A percentile compares a stretch with the other conserved stretches of the same genome.
Evolutionary conservation across 371 early-diverging fungal genomes (phyloP).

Genomic region (Mucor circinelloides): DNA sequence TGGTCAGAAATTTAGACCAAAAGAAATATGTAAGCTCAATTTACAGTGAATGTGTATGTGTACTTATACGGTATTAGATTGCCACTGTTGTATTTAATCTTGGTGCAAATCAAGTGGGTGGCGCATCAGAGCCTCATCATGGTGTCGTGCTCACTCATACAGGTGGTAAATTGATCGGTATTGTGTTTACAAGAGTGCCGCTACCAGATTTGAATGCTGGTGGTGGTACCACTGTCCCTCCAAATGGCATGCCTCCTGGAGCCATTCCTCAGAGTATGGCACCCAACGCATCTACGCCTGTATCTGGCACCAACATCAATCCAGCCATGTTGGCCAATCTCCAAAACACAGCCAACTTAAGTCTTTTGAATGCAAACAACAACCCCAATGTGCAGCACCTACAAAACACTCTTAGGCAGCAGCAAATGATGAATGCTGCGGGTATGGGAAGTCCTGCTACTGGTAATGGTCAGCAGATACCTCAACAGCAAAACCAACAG

Average conservation of each 20-base stretch:
- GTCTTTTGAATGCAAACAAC: slow-evolving; percentile 19
- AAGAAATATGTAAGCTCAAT: slow-evolving; percentile 51
- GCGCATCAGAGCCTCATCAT: slow-evolving; percentile 33
- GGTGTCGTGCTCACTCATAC: slow-evolving; percentile 55
- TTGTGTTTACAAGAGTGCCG: slow-evolving; percentile 53
- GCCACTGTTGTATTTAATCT: slow-evolving; percentile 46
- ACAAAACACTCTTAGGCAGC: slow-evolving; percentile 32
- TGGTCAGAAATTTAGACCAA: slow-evolving; percentile 52
- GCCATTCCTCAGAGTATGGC: neutral
- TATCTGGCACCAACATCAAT: slow-evolving; percentile 21
- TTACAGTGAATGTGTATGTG: too few relatives aligned
- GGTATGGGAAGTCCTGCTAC: slow-evolving; percentile 18
- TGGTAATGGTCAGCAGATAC: neutral
- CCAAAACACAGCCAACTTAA: slow-evolving; percentile 27
- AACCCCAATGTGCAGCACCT: slow-evolving; percentile 26
- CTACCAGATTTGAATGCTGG: slow-evolving; percentile 49
- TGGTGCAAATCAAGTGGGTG: slow-evolving; percentile 23
- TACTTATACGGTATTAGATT: slow-evolving; percentile 33
- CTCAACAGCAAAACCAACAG: slow-evolving; percentile 26
- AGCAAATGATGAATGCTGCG: slow-evolving; percentile 30
- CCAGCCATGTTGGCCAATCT: slow-evolving; percentile 24
- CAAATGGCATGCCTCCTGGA: slow-evolving; percentile 14
- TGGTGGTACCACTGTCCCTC: neutral
- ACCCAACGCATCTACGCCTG: slow-evolving; percentile 12
- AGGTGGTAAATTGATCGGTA: slow-evolving; percentile 50